Evolutionary conservation across 495 filamentous ascomycete species (phyloP).

Genomic region (Trichoderma gamsii): DNA sequence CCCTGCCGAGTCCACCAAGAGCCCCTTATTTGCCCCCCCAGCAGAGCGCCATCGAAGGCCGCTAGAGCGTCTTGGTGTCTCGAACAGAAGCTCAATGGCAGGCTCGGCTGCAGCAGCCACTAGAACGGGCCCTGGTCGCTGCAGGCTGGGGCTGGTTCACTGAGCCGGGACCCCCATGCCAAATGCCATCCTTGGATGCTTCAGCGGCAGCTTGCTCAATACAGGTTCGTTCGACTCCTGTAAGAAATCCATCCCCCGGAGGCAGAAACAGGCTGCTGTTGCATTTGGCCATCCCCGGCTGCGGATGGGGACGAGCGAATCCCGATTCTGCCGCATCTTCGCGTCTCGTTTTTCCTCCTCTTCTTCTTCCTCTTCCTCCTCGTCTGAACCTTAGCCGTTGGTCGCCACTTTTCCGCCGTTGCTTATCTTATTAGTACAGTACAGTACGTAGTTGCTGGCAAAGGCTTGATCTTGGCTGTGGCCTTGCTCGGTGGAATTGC

Average conservation of each 20-base stretch:
- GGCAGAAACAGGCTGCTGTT: not conserved
- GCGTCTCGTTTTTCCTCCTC: not conserved
- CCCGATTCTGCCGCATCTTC: not conserved
- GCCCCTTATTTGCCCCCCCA: slow-evolving; percentile 3
- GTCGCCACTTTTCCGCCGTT: not conserved
- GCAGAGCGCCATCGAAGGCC: slow-evolving; percentile 2
- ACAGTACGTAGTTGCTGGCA: not conserved
- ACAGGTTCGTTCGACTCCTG: not conserved
- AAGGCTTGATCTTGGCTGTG: not conserved
- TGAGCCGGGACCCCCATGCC: not conserved
- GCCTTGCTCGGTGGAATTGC: not conserved
- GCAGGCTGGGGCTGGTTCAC: not conserved
- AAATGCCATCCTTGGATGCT: not conserved
- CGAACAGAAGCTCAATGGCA: slow-evolving; percentile 11
- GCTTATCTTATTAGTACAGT: not conserved
- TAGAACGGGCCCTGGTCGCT: not conserved
- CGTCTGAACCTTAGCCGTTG: not conserved
- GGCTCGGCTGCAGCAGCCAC: slow-evolving; percentile 1
- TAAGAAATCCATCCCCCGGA: not conserved
- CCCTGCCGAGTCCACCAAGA: not conserved
- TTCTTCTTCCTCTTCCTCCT: not conserved
- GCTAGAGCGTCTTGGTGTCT: slow-evolving; percentile 11
- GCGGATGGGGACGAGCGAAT: not conserved
- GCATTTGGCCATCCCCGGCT: slow-evolving; percentile 1
- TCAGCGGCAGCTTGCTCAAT: not conserved